A percentile compares a stretch with the other conserved stretches of the same genome.
These are phyloP conservation scores for Alternaria panax DNA, from an alignment of 2,329 filamentous ascomycete species.

Conservation along the genomic window DNA sequence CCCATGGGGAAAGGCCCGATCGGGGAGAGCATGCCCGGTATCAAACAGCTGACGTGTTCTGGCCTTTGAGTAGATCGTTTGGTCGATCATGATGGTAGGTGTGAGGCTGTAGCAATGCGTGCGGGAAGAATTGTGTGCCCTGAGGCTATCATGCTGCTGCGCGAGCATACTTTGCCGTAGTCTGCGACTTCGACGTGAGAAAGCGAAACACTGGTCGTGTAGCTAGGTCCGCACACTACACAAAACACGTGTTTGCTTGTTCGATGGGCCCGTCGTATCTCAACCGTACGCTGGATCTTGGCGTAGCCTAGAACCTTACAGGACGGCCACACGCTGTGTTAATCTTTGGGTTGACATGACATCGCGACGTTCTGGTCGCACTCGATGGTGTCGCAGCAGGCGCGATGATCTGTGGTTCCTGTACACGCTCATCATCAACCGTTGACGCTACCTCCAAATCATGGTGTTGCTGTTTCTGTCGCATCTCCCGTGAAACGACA, in stretches of 20 bases:
- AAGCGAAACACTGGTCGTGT: conserved; percentile 31
- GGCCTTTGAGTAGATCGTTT: neutral
- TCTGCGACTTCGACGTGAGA: conserved; percentile 34
- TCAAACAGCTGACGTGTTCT: conserved; percentile 18
- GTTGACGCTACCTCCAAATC: neutral
- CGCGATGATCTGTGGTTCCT: neutral
- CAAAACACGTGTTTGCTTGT: conserved; percentile 1
- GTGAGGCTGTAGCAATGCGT: conserved; percentile 22
- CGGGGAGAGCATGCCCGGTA: conserved; percentile 7
- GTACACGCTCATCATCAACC: neutral
- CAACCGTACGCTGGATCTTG: neutral
- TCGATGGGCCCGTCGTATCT: neutral
- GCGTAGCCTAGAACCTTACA: neutral
- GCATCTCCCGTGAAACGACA: conserved; percentile 17
- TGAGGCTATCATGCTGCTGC: conserved; percentile 30
- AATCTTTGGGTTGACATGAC: neutral
- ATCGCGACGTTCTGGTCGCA: neutral
- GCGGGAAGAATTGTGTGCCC: conserved; percentile 17
- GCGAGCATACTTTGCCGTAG: conserved; percentile 12
- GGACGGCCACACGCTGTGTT: neutral
- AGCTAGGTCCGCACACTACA: conserved; percentile 11
- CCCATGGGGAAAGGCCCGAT: conserved; percentile 2
- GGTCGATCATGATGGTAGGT: neutral
- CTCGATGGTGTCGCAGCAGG: neutral
- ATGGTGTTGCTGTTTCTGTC: conserved; percentile 19